Percentiles rank a stretch among this genome's conserved stretches.
Conservation (phyloP, 495 filamentous ascomycete species). For the Aspergillus funiculosus region DNA sequence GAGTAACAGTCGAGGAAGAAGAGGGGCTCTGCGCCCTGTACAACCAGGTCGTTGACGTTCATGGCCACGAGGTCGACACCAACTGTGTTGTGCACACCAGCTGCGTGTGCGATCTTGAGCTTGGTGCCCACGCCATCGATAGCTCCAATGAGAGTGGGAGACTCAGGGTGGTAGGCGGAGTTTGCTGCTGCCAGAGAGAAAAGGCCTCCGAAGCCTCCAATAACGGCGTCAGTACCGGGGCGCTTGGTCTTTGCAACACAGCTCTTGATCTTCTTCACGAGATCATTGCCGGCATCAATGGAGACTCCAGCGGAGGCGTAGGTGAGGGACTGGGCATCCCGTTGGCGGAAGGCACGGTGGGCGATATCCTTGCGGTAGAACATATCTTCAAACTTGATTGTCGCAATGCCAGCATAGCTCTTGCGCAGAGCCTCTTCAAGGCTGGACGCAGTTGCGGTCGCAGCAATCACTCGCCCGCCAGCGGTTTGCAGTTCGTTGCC, state of each 20-base stretch:
- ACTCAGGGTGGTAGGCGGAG: conserved; percentile 57
- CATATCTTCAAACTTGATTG: conserved; percentile 84
- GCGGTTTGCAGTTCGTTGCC: conserved; percentile 60
- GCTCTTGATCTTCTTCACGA: conserved; percentile 83
- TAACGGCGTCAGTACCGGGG: conserved; percentile 80
- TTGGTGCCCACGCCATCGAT: conserved; percentile 98
- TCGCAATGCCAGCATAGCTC: conserved; percentile 73
- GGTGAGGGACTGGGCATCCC: conserved; percentile 58
- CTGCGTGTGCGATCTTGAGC: conserved; percentile 84
- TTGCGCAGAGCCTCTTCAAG: conserved; percentile 76
- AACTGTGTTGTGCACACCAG: conserved; percentile 84
- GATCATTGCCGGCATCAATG: conserved; percentile 84
- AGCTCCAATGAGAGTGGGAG: conserved; percentile 77
- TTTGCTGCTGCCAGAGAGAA: conserved; percentile 71
- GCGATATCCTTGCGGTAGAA: conserved; percentile 92
- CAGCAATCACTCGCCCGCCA: conserved; percentile 88
- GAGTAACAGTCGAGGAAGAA: conserved; percentile 97
- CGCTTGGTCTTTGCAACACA: conserved; percentile 72
- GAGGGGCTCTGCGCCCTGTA: conserved; percentile 87
- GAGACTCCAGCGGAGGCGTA: conserved; percentile 92
- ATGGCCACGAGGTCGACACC: conserved; percentile 96
- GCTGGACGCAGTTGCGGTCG: conserved; percentile 66
- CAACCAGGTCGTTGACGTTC: conserved; percentile 96
- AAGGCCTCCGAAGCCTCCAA: conserved; percentile 91
- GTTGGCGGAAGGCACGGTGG: conserved; percentile 50